Conservation (phyloP, 768 basidiomycete species). For the Leccinum arenicola region DNA sequence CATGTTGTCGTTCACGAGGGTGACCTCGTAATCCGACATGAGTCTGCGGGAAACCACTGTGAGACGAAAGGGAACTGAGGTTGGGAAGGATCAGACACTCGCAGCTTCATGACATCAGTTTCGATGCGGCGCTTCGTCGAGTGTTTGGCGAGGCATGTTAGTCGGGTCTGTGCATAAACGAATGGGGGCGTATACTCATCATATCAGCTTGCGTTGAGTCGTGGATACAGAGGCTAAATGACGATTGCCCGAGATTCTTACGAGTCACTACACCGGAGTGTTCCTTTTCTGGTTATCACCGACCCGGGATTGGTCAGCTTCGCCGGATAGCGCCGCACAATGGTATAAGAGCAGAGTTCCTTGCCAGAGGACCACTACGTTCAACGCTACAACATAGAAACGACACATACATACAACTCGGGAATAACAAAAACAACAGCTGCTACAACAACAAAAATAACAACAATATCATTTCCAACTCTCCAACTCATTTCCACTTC, state of each 20-base stretch:
- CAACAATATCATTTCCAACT: conserved; percentile 8
- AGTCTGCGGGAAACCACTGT: conserved; percentile 52
- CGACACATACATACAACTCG: conserved; percentile 16
- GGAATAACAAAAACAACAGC: conserved; percentile 3
- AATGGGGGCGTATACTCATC: conserved; percentile 50
- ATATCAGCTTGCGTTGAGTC: conserved; percentile 36
- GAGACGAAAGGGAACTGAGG: conserved; percentile 5
- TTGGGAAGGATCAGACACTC: conserved; percentile 24
- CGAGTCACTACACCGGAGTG: conserved; percentile 10
- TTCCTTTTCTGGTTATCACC: conserved; percentile 22
- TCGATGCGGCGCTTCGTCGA: conserved; percentile 94
- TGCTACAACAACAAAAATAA: neutral
- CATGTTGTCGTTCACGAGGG: conserved; percentile 97
- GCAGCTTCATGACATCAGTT: conserved; percentile 99
- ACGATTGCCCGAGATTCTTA: conserved; percentile 11
- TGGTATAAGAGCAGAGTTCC: conserved; percentile 10
- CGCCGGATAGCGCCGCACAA: neutral
- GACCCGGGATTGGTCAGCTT: neutral
- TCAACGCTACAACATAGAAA: conserved; percentile 20
- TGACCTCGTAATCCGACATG: conserved; percentile 99
- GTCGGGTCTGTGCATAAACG: conserved; percentile 17
- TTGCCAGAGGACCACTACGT: conserved; percentile 11
- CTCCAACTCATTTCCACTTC: neutral
- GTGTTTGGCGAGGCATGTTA: conserved; percentile 42
- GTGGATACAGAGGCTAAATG: conserved; percentile 15